Conservation (phyloP, 306 rosid genomes). For the Leucaena leucocephala region DNA sequence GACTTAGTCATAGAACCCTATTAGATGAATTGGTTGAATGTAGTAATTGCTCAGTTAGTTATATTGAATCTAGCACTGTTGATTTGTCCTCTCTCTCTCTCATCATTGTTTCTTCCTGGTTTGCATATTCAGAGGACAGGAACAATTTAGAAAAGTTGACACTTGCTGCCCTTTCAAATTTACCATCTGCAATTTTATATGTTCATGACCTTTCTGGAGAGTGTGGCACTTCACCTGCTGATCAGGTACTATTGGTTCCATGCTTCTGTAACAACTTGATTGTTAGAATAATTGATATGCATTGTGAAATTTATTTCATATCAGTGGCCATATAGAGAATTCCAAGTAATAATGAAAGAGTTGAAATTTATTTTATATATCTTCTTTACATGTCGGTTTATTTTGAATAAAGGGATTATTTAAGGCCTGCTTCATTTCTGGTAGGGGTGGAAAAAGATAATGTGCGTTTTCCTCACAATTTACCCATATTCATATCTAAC, state of each 20-base stretch:
- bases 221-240: slow-evolving; percentile 94
- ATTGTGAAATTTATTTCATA: slow-evolving; percentile 3
- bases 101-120: slow-evolving; percentile 12
- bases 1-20: no score
- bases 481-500: no score
- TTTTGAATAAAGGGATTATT: neutral
- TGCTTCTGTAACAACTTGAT: slow-evolving; percentile 36
- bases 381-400: no score
- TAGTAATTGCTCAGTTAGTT: slow-evolving; percentile 5
- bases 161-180: slow-evolving; percentile 85
- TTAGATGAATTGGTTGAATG: slow-evolving; percentile 15
- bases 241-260: slow-evolving; percentile 63
- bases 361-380: no score
- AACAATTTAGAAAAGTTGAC: slow-evolving; percentile 93
- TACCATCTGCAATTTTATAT: slow-evolving; percentile 88
- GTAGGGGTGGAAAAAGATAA: neutral
- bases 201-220: slow-evolving; percentile 97
- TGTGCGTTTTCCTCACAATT: no score
- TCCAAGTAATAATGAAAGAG: slow-evolving; percentile 25
- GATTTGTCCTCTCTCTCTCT: slow-evolving; percentile 23
- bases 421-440: neutral
- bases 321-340: slow-evolving; percentile 15
- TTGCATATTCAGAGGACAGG: slow-evolving; percentile 70
- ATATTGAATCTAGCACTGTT: neutral
- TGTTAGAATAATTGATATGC: slow-evolving; percentile 29